Evolutionary conservation across 345 rosid genomes (phyloP), one percentile per base, ranked within the genome.

Genomic region (Brassica incana): DNA sequence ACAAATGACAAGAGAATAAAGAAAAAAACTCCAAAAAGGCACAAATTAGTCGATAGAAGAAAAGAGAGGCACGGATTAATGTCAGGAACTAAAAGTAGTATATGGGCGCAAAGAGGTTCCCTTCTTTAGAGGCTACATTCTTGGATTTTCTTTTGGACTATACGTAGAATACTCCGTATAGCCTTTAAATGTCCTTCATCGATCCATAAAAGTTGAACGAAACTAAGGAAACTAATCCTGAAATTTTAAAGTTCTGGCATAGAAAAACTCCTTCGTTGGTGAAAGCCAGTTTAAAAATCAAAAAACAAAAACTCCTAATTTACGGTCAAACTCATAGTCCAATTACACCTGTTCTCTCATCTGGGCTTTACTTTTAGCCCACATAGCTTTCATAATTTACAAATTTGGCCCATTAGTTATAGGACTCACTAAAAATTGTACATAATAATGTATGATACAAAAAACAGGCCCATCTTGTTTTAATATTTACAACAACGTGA

Each of bases 101-200:
- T 20, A 79, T 48, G 82, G 78, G 35, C 33, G 69, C 16, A 11
- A 60, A 62, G 62, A 9, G 65, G 40, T 77, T 74, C 78, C 78
- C 82, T 78, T 58, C 29, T 73, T n/a, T 5, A 59, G 63, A 72
- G 82, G 82, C 54, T 59, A 14, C 72, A 71, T 71, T 12, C 15
- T 54, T 71, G 67, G 58, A 6, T 35, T 63, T 38, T 27, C 45
- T 23, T 71, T 64, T 71, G 66, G 65, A 71, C 60, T 35, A 5
- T 52, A 64, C 69, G 52, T 61, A 43, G 52, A 23, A 8, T 23
- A 45, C 61, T 60, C 74, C 9, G 11, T 23, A 11, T 4, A 43
- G 77, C 62, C 15, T 54, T 10, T 71, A 27, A 65, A 78, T 36
- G 66, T 35, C 6, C 40, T 50, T 5, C 40, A 63, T 62, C 38